phyloP scores from a whole-genome alignment of 805 yeast genomes.

The Schizosaccharomyces osmophilus region DNA sequence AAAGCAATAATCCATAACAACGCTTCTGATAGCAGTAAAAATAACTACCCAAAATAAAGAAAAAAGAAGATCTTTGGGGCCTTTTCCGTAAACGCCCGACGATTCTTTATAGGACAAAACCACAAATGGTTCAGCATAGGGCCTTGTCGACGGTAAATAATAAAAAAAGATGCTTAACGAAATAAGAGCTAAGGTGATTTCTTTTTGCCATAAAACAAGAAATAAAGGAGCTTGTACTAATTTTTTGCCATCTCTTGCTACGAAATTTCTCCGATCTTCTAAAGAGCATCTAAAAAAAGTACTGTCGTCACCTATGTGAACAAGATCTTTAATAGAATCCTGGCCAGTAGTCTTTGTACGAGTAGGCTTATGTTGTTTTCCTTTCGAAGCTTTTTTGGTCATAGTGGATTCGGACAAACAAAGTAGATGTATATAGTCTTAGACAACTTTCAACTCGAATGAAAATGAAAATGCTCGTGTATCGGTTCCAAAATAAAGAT shows the following conservation, averaged over 20 bases:
- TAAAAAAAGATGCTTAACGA: background rate
- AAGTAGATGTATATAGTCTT: too few relatives aligned
- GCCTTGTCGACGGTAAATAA: slow-evolving; percentile 10
- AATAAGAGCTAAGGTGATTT: background rate
- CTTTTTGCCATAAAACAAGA: background rate
- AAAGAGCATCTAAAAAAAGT: background rate
- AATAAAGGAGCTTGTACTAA: background rate
- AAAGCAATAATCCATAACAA: slow-evolving; percentile 32
- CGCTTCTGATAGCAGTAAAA: slow-evolving; percentile 32
- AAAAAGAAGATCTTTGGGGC: slow-evolving; percentile 11
- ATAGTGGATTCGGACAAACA: too few relatives aligned
- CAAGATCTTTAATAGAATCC: too few relatives aligned
- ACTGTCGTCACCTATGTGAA: too few relatives aligned
- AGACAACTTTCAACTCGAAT: too few relatives aligned
- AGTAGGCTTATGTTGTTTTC: too few relatives aligned
- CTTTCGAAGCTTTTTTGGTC: too few relatives aligned
- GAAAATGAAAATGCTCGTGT: too few relatives aligned
- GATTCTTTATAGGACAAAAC: slow-evolving; percentile 16
- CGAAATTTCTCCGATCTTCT: background rate
- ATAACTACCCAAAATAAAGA: slow-evolving; percentile 31
- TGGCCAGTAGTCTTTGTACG: too few relatives aligned
- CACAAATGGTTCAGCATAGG: slow-evolving; percentile 13
- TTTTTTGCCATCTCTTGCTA: background rate
- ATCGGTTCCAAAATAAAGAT: too few relatives aligned
- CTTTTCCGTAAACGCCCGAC: background rate